These are phyloP conservation scores for Panaeolus papilionaceus DNA, from an alignment of 768 basidiomycete genomes.

Conservation along the genomic window DNA sequence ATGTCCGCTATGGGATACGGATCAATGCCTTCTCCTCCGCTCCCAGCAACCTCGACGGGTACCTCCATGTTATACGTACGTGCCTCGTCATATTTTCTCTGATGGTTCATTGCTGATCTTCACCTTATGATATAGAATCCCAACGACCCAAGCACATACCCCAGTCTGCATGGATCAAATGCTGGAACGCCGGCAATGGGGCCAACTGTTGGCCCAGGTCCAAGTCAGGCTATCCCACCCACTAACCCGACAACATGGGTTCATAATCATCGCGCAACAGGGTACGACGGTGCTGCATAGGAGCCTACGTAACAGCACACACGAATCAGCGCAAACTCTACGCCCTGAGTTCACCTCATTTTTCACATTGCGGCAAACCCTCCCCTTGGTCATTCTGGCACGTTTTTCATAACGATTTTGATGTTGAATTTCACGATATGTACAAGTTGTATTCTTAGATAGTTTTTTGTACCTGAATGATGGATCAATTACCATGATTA, in stretches of 20 bases:
- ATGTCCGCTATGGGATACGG: background rate
- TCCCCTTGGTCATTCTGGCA: no score
- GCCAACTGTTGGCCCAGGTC: background rate
- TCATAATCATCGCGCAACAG: background rate
- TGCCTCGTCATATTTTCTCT: background rate
- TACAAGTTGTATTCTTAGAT: no score
- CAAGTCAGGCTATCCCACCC: background rate
- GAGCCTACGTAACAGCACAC: no score
- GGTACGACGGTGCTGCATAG: background rate
- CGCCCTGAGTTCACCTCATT: no score
- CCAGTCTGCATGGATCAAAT: background rate
- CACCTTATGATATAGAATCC: background rate
- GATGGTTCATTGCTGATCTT: background rate
- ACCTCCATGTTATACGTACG: background rate
- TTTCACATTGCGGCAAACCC: no score
- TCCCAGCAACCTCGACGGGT: background rate
- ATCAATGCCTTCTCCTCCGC: background rate
- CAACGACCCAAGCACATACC: conserved; percentile 1
- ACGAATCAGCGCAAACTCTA: no score
- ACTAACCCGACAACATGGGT: background rate
- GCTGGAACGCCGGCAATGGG: background rate
- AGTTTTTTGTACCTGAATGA: no score
- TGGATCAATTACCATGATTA: no score
- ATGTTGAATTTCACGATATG: no score
- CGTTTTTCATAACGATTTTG: no score